Base-by-base conservation (phyloP, 805 yeast species). In the Komagataella mondaviorum region DNA sequence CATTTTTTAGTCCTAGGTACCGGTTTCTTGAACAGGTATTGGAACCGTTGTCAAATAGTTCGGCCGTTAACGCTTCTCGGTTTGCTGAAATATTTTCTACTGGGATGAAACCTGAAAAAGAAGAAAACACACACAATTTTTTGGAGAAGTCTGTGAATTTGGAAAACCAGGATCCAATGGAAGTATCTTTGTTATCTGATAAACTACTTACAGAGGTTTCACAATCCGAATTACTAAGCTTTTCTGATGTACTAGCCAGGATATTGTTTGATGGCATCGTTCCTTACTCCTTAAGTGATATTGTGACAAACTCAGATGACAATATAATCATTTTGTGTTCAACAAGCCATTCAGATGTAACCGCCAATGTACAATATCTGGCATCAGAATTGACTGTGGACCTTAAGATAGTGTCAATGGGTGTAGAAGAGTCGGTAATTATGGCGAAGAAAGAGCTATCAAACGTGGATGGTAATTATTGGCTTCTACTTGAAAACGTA, bases 401-500 rank as follows among this genome's bases (percentile, higher is more conserved):
- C 2, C 59, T 81, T 39, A 60, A 59, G 0, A 63, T 73, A 1
- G 72, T 86, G 44, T 77, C 96, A 0, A 71, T 90, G 77, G 97
- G 96, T 0, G 78, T 95, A 0, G 60, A 63, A 22, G 95, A 88
- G 63, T 83, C 86, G 7, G 63, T 71, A 1, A 74, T 69, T 2
- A 65, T 71, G 45, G 90, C 91, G 0, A 77, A 75, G 20, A 65
- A 69, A 49, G 77, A 78, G 65, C 88, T 6, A 59, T 62, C 1
- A 63, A 61, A 7, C 77, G 80, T 0, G 60, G 72, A 60, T 1
- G 72, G 60, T 1, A 88, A 87, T 0, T 58, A 63, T 1, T 88
- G 96, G 96, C 63, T 91, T 0, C 58, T 90, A 24, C 63, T 91
- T 30, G 96, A 91, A 60, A 90, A 90, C 59, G 69, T 87, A 10